Base-by-base conservation (phyloP, 805 yeast genomes). In the Ogataea nitratoaversa region DNA sequence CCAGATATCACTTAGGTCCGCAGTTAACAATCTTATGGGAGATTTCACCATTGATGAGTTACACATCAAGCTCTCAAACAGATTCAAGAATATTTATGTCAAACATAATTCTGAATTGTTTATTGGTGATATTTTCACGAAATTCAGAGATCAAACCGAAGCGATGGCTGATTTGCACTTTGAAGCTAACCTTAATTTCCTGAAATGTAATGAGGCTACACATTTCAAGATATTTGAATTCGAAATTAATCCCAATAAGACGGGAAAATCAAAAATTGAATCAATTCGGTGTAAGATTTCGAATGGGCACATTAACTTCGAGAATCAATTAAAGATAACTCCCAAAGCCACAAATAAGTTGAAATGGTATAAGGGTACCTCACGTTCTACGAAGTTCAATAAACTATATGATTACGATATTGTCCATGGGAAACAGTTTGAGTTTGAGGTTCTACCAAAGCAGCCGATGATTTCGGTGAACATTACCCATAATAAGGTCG, bases 391-490 rank as follows among this genome's bases (percentile, higher is more conserved):
- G 7, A 34, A 28, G 17, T 46, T 49, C 32, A 37, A 40, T 14
- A 46, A 47, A 27, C 18, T 13, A n/a, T 44, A 42, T 24, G 49
- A 46, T 4, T 43, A 34, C 32, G 49, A 49, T 6, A 43, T 49
- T 4, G 43, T 54, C 16, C 22, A 30, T 2, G 48, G 53, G 2
- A 20, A 34, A 4, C 44, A 43, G 32, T 33, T 34, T 18, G 47
- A 38, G 18, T 55, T 59, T 42, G 62, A 62, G 28, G 56, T 68
- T 3, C 49, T 67, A 7, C 74, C 76, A 13, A 61, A 68, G 36
- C 50, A 61, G 3, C 76, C 76, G 5, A 50, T 60, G 3, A 54
- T 65, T 0, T 54, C 48, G 16, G 50, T 65, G 4, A 33, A 34
- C 0, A 38, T 67, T 6, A 48, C 46, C 1, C 46, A 55, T 17